phyloP scores from a whole-genome alignment of 1,139 yeast species.

The Entelexis sorbosivorans region DNA sequence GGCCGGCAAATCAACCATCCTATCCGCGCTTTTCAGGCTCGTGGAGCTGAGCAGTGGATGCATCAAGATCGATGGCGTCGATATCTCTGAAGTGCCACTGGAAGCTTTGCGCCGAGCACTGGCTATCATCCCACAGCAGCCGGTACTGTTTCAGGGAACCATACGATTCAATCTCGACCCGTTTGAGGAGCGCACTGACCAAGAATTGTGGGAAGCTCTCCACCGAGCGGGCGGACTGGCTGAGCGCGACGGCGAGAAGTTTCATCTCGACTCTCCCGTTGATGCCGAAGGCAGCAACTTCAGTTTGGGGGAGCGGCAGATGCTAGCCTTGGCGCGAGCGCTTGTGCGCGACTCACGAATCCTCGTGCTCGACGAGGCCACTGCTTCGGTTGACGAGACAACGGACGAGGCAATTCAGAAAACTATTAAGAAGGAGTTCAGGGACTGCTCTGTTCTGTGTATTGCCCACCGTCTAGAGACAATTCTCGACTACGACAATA shows the following conservation, averaged over 20 bases:
- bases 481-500: conserved; percentile 52
- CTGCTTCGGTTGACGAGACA: conserved; percentile 69
- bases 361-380: conserved; percentile 68
- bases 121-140: conserved; percentile 67
- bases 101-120: conserved; percentile 45
- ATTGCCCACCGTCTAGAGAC: conserved; percentile 71
- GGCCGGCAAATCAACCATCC: conserved; percentile 64
- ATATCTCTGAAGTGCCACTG: conserved; percentile 46
- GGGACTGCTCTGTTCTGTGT: conserved; percentile 56
- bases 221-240: conserved; percentile 51
- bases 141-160: conserved; percentile 57
- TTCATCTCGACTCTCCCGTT: conserved; percentile 53
- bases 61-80: conserved; percentile 48
- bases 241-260: conserved; percentile 54
- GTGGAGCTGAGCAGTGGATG: conserved; percentile 45
- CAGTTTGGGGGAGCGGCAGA: conserved; percentile 67
- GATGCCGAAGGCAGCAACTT: conserved; percentile 67
- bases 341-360: conserved; percentile 55
- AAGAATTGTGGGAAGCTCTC: conserved; percentile 44
- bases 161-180: conserved; percentile 60
- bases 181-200: conserved; percentile 42
- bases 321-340: conserved; percentile 66
- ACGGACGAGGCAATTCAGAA: conserved; percentile 61
- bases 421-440: conserved; percentile 51
- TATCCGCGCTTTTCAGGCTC: conserved; percentile 53